These are phyloP conservation scores for Penicillium desertorum DNA, from an alignment of 495 filamentous ascomycete genomes.

Conservation along the genomic window DNA sequence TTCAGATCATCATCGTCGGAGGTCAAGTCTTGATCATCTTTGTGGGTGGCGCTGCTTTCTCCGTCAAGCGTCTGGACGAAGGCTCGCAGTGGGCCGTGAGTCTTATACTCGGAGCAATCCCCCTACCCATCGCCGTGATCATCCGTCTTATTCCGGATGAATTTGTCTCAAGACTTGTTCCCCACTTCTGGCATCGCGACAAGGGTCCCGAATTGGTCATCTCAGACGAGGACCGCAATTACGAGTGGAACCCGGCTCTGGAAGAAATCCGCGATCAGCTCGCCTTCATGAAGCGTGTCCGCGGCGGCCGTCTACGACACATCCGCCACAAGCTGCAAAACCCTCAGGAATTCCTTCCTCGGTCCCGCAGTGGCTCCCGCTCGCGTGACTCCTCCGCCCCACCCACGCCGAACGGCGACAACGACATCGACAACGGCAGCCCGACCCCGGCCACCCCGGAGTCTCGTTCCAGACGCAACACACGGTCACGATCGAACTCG, in stretches of 20 bases:
- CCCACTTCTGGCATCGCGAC: slow-evolving; percentile 48
- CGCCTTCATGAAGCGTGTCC: slow-evolving; percentile 68
- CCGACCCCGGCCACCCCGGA: slow-evolving; percentile 64
- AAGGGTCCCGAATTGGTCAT: slow-evolving; percentile 54
- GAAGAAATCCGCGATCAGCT: slow-evolving; percentile 78
- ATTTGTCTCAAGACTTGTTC: slow-evolving; percentile 54
- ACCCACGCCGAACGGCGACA: slow-evolving; percentile 59
- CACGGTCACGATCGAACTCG: slow-evolving; percentile 83
- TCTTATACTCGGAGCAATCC: slow-evolving; percentile 67
- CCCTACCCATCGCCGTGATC: slow-evolving; percentile 68
- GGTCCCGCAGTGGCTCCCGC: slow-evolving; percentile 70
- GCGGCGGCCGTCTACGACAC: slow-evolving; percentile 82
- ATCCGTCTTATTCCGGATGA: slow-evolving; percentile 76
- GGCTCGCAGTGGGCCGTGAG: slow-evolving; percentile 74
- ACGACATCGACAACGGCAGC: slow-evolving; percentile 40
- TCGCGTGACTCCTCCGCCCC: slow-evolving; percentile 72
- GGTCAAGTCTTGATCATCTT: slow-evolving; percentile 80
- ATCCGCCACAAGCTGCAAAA: slow-evolving; percentile 82
- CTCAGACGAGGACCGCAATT: slow-evolving; percentile 74
- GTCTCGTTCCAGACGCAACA: slow-evolving; percentile 66
- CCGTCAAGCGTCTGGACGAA: slow-evolving; percentile 54
- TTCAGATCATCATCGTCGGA: slow-evolving; percentile 79
- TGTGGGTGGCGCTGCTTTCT: slow-evolving; percentile 71
- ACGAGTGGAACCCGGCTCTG: slow-evolving; percentile 60
- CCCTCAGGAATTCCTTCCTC: slow-evolving; percentile 70